phyloP scores from a whole-genome alignment of 139 green algal species.

The Pseudopediastrum boryanum region DNA sequence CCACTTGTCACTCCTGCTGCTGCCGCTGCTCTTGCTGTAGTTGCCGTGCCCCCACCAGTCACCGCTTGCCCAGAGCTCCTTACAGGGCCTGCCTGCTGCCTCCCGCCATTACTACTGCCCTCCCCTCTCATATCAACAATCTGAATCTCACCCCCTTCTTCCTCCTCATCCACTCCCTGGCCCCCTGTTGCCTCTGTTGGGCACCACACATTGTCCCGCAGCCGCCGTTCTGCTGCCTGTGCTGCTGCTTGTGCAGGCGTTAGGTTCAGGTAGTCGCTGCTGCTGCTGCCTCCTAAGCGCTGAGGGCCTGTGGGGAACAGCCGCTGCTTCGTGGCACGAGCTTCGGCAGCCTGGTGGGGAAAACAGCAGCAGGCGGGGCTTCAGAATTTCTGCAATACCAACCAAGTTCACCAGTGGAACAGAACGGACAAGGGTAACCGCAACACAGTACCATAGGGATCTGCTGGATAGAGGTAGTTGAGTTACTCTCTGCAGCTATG shows the following conservation, averaged over 20 bases:
- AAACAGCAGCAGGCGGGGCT: no score
- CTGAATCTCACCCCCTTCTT: neutral
- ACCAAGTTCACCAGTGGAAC: no score
- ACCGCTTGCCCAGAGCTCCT: neutral
- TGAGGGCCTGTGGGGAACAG: constrained; percentile 47
- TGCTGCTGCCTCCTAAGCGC: constrained; percentile 44
- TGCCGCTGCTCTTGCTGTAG: constrained; percentile 15
- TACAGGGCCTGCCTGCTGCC: neutral
- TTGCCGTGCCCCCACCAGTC: neutral
- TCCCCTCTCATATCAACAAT: neutral
- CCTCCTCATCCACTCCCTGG: neutral
- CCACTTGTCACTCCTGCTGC: neutral
- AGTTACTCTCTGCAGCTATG: neutral
- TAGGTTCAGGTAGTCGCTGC: constrained; percentile 21
- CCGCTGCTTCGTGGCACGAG: constrained; percentile 38
- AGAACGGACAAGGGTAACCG: neutral
- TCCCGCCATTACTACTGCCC: neutral
- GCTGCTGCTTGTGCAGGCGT: constrained; percentile 65
- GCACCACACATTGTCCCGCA: constrained; percentile 62
- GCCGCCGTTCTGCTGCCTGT: constrained; percentile 57
- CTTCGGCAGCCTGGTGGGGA: constrained; percentile 47
- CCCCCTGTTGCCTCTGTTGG: constrained; percentile 10
- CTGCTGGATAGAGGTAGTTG: neutral
- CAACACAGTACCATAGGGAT: neutral
- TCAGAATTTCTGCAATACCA: no score